Evolutionary conservation across 768 basidiomycete genomes (phyloP).

Genomic region (Boletus reticuloceps): DNA sequence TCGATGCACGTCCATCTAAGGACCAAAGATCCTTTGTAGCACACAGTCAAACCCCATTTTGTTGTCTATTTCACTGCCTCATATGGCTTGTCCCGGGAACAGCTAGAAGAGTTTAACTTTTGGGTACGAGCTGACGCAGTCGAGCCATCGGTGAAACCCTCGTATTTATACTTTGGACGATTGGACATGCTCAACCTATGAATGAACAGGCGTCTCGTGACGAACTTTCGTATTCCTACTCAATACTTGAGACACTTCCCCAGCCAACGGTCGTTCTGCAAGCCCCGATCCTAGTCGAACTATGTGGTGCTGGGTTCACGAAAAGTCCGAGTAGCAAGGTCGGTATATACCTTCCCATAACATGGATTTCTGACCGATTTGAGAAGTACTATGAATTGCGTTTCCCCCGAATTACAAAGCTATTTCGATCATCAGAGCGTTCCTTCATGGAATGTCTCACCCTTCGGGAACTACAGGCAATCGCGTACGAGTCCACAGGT

Average conservation of each 20-base stretch:
- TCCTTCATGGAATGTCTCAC: slow-evolving; percentile 57
- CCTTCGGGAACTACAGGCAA: slow-evolving; percentile 48
- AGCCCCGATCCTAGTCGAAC: slow-evolving; percentile 64
- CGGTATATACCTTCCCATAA: slow-evolving; percentile 11
- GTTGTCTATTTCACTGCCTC: slow-evolving; percentile 72
- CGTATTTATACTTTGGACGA: not conserved
- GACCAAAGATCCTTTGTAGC: slow-evolving; percentile 30
- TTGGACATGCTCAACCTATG: not conserved
- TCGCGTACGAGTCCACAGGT: slow-evolving; percentile 55
- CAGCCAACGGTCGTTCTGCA: slow-evolving; percentile 57
- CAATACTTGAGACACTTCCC: slow-evolving; percentile 44
- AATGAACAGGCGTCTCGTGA: slow-evolving; percentile 5
- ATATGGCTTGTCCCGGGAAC: slow-evolving; percentile 66
- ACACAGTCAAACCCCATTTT: slow-evolving; percentile 53
- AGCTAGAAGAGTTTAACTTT: slow-evolving; percentile 74
- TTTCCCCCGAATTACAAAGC: slow-evolving; percentile 76
- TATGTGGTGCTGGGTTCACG: slow-evolving; percentile 83
- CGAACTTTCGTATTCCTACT: slow-evolving; percentile 54
- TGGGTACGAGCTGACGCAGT: slow-evolving; percentile 39
- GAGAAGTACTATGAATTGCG: slow-evolving; percentile 77
- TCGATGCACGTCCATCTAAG: not conserved
- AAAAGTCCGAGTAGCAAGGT: slow-evolving; percentile 61
- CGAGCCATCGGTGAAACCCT: slow-evolving; percentile 19
- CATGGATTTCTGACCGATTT: not conserved
- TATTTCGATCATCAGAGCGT: slow-evolving; percentile 59